phyloP scores from a whole-genome alignment of 768 basidiomycete genomes.

The Hirschioporus abietinus region DNA sequence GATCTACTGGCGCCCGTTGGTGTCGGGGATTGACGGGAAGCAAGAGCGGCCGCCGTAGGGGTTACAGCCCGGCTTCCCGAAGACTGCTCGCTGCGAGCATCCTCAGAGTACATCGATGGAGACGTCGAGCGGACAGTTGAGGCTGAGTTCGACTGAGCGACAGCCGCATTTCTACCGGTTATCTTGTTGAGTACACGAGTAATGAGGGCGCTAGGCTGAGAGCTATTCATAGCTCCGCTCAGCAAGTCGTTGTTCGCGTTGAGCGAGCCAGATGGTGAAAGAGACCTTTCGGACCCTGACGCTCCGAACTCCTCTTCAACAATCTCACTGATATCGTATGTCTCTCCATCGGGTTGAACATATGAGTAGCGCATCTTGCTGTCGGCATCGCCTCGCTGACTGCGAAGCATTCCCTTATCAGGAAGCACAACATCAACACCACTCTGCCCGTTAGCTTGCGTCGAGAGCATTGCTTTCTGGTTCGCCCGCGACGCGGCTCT shows the following conservation, averaged over 20 bases:
- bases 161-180: constrained; percentile 43
- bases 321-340: constrained; percentile 90
- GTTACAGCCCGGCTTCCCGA: constrained; percentile 2
- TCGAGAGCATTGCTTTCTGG: constrained; percentile 78
- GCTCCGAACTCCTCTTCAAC: constrained; percentile 76
- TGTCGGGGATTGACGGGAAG: constrained; percentile 1
- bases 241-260: constrained; percentile 52
- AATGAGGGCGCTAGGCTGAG: constrained; percentile 49
- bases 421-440: constrained; percentile 88
- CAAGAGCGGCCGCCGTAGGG: not conserved
- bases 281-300: not conserved
- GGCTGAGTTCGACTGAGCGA: constrained; percentile 18
- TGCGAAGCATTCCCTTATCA: constrained; percentile 80
- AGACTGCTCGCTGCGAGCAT: constrained; percentile 7
- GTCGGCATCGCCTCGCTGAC: constrained; percentile 64
- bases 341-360: constrained; percentile 85
- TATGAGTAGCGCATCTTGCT: constrained; percentile 90
- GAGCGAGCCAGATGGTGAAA: constrained; percentile 25
- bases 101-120: constrained; percentile 54
- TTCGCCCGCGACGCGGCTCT: constrained; percentile 81
- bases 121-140: constrained; percentile 27
- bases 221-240: constrained; percentile 55
- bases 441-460: constrained; percentile 77
- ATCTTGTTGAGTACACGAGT: constrained; percentile 74
- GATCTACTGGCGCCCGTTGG: constrained; percentile 18